Conservation (phyloP, 345 rosid genomes). For the Eucalyptus curtisii region DNA sequence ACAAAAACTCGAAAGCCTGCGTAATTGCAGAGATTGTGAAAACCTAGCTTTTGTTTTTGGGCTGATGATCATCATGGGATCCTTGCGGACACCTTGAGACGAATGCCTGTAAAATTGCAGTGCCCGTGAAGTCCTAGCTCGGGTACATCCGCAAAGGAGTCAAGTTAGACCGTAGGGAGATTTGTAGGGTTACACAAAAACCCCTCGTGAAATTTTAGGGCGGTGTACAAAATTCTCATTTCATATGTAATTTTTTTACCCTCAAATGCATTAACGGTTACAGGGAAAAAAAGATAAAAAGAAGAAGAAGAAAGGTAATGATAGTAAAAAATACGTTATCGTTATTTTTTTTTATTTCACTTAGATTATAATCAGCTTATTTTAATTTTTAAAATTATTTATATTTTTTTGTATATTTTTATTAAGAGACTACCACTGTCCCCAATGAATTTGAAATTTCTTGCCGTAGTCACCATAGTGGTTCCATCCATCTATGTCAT, state of each 20-base stretch:
- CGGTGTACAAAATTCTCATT: background rate
- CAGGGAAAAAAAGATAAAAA: too few relatives aligned
- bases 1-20: background rate
- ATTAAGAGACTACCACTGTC: accelerated
- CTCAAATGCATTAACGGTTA: background rate
- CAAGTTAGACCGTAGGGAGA: background rate
- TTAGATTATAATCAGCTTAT: background rate
- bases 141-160: background rate
- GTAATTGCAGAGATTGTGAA: background rate
- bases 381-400: accelerated
- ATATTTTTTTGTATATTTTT: too few relatives aligned
- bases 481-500: background rate
- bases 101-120: background rate
- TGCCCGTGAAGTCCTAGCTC: background rate
- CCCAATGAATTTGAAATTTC: background rate
- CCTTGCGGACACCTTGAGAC: background rate
- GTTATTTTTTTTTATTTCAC: too few relatives aligned
- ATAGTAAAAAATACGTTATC: accelerated
- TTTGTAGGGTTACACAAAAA: background rate
- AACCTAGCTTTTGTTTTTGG: background rate
- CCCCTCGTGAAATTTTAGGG: background rate
- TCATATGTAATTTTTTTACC: background rate
- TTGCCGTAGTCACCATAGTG: background rate
- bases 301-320: too few relatives aligned
- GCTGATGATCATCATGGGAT: background rate